Evolutionary conservation across 345 rosid species (phyloP), one percentile per base, ranked within the genome.

Genomic region (Acer negundo): DNA sequence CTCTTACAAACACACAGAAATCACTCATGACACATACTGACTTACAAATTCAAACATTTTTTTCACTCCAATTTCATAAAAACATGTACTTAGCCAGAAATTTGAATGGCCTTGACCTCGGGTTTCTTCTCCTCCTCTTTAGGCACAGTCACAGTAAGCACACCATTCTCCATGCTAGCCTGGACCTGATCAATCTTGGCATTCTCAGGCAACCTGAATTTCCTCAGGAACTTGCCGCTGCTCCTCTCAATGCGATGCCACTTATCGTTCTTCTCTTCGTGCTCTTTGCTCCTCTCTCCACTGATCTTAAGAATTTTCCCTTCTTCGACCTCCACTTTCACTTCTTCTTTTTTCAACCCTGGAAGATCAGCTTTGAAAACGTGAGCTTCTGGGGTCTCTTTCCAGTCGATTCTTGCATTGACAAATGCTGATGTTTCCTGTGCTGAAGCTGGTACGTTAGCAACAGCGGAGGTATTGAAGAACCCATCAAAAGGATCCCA

Each of bases 161-260:
- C 88, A 46, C 93, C 91, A 26, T 84, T 87, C 83, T 87, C 90
- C 90, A 86, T 86, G 1, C 77, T 81, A 0, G 92, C 90, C 62
- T 87, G 87, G 11, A 87, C 82, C 73, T 83, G 82, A 13, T 85
- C 86, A 68, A 72, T n/a, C 70, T 76, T 81, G 0, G 82, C 83
- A 77, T 84, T 75, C 65, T 86, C 85, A 0, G 89, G 87, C 71
- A 84, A 73, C 87, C 87, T 82, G 35, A 86, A 86, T 75, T 80
- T 74, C 84, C 87, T 81, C 77, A 80, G n/a, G 82, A 86, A 84
- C 75, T 72, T 82, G 0, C 85, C 86, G 2, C 73, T 67, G 79
- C 85, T 85, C 68, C 86, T 69, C 79, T 82, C 87, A 13, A 87
- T 53, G 0, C 79, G 78, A 17, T 83, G 88, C 90, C 90, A 83